Conservation (phyloP, 768 basidiomycete genomes). For the Mycena amicta region DNA sequence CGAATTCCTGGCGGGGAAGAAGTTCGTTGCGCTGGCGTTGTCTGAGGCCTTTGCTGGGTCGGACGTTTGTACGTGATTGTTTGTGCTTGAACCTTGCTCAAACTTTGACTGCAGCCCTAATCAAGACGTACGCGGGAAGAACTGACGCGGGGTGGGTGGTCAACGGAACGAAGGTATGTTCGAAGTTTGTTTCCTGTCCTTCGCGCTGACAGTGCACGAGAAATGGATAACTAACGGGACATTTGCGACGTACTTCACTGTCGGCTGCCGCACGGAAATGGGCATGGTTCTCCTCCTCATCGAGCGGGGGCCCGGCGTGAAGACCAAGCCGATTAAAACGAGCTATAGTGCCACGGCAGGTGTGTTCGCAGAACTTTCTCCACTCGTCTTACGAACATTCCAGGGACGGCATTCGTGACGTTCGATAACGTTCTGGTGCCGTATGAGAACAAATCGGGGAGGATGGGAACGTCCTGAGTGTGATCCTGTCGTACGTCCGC, state of each 20-base stretch:
- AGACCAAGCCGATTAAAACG: conserved; percentile 82
- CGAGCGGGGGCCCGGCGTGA: conserved; percentile 51
- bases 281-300: conserved; percentile 33
- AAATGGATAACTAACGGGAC: neutral
- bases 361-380: too few species aligned
- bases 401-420: conserved; percentile 82
- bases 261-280: conserved; percentile 59
- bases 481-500: conserved; percentile 40
- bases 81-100: neutral
- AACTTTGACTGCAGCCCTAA: neutral
- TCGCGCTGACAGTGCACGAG: neutral
- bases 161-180: neutral
- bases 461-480: conserved; percentile 37
- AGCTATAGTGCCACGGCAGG: conserved; percentile 64
- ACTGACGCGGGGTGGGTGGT: neutral
- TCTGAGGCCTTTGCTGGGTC: neutral
- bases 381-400: too few species aligned
- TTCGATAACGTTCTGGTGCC: conserved; percentile 88
- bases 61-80: neutral
- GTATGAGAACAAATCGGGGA: conserved; percentile 74
- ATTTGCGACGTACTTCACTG: conserved; percentile 53
- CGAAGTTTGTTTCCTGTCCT: neutral
- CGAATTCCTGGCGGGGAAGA: neutral
- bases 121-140: neutral
- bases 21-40: neutral